Evolutionary conservation across 2,329 filamentous ascomycete genomes (phyloP).

Genomic region (Talaromyces sp.): DNA sequence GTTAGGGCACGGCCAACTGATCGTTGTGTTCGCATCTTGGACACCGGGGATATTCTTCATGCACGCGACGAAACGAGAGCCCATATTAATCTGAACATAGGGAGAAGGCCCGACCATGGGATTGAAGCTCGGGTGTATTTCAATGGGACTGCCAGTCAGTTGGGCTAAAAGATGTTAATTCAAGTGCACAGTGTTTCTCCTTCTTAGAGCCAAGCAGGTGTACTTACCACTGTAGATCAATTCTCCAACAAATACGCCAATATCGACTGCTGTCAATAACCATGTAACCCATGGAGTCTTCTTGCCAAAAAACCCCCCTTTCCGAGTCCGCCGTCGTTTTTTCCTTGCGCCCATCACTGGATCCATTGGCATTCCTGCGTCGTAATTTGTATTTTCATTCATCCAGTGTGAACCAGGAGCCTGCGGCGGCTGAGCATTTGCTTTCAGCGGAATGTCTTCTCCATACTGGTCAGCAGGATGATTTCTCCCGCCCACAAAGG

Average conservation of each 20-base stretch:
- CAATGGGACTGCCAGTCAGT: constrained; percentile 66
- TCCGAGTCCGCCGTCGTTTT: constrained; percentile 19
- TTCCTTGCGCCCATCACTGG: constrained; percentile 20
- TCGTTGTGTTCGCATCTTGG: constrained; percentile 34
- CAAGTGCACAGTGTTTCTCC: not conserved
- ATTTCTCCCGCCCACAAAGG: constrained; percentile 30
- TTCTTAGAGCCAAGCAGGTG: not conserved
- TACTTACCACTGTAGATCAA: constrained; percentile 75
- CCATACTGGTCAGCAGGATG: constrained; percentile 37
- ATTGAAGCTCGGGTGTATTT: constrained; percentile 82
- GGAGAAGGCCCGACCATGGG: constrained; percentile 94
- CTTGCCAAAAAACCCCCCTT: constrained; percentile 49
- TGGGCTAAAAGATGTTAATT: constrained; percentile 37
- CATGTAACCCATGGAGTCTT: constrained; percentile 79
- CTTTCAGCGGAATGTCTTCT: constrained; percentile 43
- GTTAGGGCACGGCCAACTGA: constrained; percentile 75
- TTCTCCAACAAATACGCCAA: constrained; percentile 84
- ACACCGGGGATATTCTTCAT: constrained; percentile 69
- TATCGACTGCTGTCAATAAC: constrained; percentile 69
- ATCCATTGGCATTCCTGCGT: constrained; percentile 36
- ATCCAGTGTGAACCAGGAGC: constrained; percentile 36
- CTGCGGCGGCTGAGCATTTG: constrained; percentile 32
- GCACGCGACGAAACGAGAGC: constrained; percentile 84
- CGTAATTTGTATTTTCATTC: constrained; percentile 44
- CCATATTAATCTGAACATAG: constrained; percentile 94